These are phyloP conservation scores for Fraxinus ornus DNA, from an alignment of 305 asterid species.

Conservation along the genomic window DNA sequence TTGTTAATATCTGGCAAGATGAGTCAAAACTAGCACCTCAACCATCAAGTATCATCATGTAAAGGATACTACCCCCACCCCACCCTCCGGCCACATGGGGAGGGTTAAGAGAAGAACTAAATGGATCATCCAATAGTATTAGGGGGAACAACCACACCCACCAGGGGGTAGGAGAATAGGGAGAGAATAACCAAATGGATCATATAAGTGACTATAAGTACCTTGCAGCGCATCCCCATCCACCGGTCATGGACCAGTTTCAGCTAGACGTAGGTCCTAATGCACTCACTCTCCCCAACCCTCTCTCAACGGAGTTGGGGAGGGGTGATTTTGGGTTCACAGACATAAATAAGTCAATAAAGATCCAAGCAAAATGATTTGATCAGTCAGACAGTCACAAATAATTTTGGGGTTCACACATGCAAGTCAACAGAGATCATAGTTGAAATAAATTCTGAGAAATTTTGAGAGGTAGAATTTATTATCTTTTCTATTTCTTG, in stretches of 20 bases:
- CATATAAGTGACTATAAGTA: not conserved
- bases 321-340: not conserved
- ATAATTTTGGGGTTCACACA: not conserved
- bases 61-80: not conserved
- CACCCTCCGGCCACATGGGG: not conserved
- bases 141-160: not conserved
- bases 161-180: not conserved
- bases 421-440: not conserved
- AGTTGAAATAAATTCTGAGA: not conserved
- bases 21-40: not conserved
- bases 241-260: not conserved
- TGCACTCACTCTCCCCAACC: not conserved
- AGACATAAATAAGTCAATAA: not conserved
- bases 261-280: not conserved
- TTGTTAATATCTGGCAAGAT: slow-evolving; percentile 4
- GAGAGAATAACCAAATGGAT: not conserved
- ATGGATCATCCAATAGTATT: not conserved
- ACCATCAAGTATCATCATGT: not conserved
- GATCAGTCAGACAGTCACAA: slow-evolving; percentile 1
- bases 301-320: not conserved
- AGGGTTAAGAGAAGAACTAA: not conserved
- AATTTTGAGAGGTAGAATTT: not conserved
- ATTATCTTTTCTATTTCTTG: not conserved
- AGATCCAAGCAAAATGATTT: slow-evolving; percentile 3
- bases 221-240: not conserved